These are phyloP conservation scores for Suillus subalutaceus DNA, from an alignment of 768 basidiomycete genomes.

Conservation along the genomic window DNA sequence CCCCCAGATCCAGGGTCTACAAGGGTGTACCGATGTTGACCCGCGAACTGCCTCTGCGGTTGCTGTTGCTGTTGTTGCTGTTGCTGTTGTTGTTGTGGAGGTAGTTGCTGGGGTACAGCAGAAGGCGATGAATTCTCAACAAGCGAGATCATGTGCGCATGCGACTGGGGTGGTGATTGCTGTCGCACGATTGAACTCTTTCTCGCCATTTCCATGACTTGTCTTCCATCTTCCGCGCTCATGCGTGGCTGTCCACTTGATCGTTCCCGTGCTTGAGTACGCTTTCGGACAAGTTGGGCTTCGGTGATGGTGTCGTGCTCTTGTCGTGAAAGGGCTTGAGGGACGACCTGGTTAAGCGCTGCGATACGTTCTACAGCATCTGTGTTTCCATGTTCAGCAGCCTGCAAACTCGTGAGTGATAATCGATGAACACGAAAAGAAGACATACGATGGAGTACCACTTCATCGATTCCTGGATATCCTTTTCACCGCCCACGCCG, in stretches of 20 bases:
- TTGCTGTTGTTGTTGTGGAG: background rate
- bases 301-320: constrained; percentile 85
- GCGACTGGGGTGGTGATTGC: constrained; percentile 15
- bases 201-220: constrained; percentile 58
- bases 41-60: constrained; percentile 32
- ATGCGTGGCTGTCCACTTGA: constrained; percentile 40
- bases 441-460: constrained; percentile 75
- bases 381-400: constrained; percentile 73
- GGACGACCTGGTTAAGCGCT: constrained; percentile 64
- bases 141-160: constrained; percentile 16
- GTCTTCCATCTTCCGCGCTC: constrained; percentile 38
- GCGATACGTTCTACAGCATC: constrained; percentile 78
- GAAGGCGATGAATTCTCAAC: constrained; percentile 14
- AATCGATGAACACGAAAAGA: constrained; percentile 6
- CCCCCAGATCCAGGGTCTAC: constrained; percentile 41
- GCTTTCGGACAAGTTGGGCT: constrained; percentile 76
- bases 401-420: constrained; percentile 43
- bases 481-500: constrained; percentile 76
- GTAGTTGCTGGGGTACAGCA: constrained; percentile 12
- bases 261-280: constrained; percentile 72
- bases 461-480: constrained; percentile 61
- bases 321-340: constrained; percentile 68
- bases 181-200: constrained; percentile 45
- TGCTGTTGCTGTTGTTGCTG: constrained; percentile 1
- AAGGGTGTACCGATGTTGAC: constrained; percentile 50